phyloP scores from a whole-genome alignment of 2,329 filamentous ascomycete species.

The Albophoma yamanashiensis region DNA sequence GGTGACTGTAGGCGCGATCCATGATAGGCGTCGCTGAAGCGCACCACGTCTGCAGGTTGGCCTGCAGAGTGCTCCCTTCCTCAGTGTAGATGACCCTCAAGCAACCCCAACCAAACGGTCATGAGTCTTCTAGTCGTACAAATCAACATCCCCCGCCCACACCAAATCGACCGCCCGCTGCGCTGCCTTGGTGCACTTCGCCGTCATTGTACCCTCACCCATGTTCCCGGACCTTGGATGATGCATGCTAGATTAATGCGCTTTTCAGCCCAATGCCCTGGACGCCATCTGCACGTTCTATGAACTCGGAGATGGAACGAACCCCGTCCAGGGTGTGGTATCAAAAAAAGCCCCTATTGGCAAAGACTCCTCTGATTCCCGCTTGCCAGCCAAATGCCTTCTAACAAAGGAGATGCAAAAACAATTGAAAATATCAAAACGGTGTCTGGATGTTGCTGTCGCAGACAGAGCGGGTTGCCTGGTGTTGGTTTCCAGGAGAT shows the following conservation, averaged over 20 bases:
- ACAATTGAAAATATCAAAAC: conserved; percentile 2
- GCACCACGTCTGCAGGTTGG: too few species aligned
- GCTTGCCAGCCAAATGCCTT: conserved; percentile 9
- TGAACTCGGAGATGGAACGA: conserved; percentile 16
- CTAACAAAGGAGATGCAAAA: conserved; percentile 14
- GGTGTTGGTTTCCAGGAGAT: conserved; percentile 1
- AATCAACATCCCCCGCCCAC: conserved; percentile 6
- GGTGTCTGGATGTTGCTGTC: conserved; percentile 2
- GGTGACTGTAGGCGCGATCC: background rate
- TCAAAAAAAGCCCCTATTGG: conserved; percentile 16
- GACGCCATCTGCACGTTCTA: conserved; percentile 21
- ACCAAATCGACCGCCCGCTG: conserved; percentile 6
- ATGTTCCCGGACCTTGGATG: conserved; percentile 23
- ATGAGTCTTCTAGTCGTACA: conserved; percentile 21
- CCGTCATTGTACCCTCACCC: conserved; percentile 14
- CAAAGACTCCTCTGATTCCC: conserved; percentile 17
- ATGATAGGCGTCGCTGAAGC: background rate
- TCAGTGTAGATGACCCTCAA: background rate
- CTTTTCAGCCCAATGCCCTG: conserved; percentile 26
- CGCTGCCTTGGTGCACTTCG: background rate
- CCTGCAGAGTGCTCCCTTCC: background rate
- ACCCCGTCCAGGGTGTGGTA: conserved; percentile 15
- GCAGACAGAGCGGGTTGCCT: background rate
- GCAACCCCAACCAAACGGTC: conserved; percentile 2
- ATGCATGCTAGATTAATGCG: conserved; percentile 29